These are phyloP conservation scores for Xylaria sp. DNA, from an alignment of 2,329 filamentous ascomycete genomes.

Conservation along the genomic window DNA sequence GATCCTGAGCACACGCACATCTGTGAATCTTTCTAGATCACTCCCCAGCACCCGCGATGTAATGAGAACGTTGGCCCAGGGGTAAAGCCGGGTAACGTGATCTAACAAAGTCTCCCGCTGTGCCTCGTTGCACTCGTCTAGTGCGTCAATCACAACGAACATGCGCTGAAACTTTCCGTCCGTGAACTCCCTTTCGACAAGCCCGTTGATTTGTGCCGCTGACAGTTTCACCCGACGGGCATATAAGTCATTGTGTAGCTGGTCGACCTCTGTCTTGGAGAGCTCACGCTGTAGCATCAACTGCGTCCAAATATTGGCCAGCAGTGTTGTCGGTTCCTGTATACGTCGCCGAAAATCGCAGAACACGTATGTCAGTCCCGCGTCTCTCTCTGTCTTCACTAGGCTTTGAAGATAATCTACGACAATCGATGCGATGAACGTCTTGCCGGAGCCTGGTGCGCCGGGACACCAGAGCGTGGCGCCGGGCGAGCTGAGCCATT, in stretches of 20 bases:
- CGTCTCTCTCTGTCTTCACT: slow-evolving; percentile 6
- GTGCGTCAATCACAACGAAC: slow-evolving; percentile 13
- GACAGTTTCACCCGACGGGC: slow-evolving; percentile 5
- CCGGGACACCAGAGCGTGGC: slow-evolving; percentile 16
- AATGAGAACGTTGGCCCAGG: slow-evolving; percentile 14
- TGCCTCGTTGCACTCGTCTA: slow-evolving; percentile 17
- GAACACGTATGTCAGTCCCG: slow-evolving; percentile 16
- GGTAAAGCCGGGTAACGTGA: slow-evolving; percentile 3
- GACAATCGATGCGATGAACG: slow-evolving; percentile 10
- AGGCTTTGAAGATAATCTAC: slow-evolving; percentile 7
- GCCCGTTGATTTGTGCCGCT: slow-evolving; percentile 9
- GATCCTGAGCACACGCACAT: slow-evolving; percentile 1
- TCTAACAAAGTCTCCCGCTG: slow-evolving; percentile 11
- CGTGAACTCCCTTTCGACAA: slow-evolving; percentile 14
- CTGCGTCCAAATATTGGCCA: slow-evolving; percentile 9
- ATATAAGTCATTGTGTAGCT: slow-evolving; percentile 13
- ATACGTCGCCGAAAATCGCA: slow-evolving; percentile 16
- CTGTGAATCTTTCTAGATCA: slow-evolving; percentile 11
- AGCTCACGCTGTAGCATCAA: slow-evolving; percentile 5
- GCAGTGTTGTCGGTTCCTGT: slow-evolving; percentile 6
- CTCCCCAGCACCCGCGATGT: slow-evolving; percentile 15
- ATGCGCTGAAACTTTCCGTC: slow-evolving; percentile 8
- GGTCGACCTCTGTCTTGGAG: slow-evolving; percentile 2
- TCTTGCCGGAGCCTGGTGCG: slow-evolving; percentile 13
- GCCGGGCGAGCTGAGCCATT: neutral